These are phyloP conservation scores for Penicillium palitans DNA, from an alignment of 2,329 filamentous ascomycete genomes.

Conservation along the genomic window DNA sequence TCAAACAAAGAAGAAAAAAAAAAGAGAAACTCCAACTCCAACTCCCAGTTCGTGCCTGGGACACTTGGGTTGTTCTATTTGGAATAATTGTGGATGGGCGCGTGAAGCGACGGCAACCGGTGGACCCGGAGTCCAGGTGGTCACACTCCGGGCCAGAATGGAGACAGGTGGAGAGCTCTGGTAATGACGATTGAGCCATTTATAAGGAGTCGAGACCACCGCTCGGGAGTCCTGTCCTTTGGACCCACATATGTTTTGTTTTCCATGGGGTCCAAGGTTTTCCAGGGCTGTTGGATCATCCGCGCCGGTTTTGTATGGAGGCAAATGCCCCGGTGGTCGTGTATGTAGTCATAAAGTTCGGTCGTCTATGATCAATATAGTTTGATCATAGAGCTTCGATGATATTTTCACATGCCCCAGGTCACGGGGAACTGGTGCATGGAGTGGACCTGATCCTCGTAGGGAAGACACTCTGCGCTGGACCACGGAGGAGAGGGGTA, in stretches of 20 bases:
- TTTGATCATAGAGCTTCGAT: not conserved
- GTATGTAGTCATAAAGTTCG: not conserved
- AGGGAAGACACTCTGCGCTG: constrained; percentile 25
- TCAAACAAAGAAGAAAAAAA: not conserved
- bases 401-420: constrained; percentile 16
- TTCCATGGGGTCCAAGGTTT: not conserved
- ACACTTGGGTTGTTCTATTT: not conserved
- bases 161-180: not conserved
- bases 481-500: constrained; percentile 30
- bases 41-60: not conserved
- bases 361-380: not conserved
- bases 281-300: not conserved
- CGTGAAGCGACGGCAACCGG: not conserved
- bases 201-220: not conserved
- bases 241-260: constrained; percentile 2
- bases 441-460: constrained; percentile 26
- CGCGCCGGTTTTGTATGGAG: not conserved
- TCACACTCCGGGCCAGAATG: not conserved
- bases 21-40: not conserved
- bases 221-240: constrained; percentile 1
- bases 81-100: not conserved
- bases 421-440: constrained; percentile 22
- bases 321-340: not conserved
- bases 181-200: constrained; percentile 2
- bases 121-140: not conserved